A percentile compares a stretch with the other conserved stretches of the same genome.
Evolutionary conservation across 2,329 filamentous ascomycete species (phyloP).

Genomic region (Colletotrichum cordylinicola): DNA sequence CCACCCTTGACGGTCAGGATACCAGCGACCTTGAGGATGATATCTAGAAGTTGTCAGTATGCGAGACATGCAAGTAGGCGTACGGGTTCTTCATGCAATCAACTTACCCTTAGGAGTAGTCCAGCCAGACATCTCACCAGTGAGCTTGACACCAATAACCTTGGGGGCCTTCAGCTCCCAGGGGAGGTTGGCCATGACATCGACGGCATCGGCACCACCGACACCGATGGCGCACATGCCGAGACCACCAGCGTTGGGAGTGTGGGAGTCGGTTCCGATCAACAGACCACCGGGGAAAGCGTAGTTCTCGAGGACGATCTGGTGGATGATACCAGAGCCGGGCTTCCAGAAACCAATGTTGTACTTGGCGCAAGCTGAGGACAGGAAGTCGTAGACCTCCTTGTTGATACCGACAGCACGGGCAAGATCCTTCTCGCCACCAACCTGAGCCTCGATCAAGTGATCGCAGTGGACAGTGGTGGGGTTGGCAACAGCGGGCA

Average conservation of each 20-base stretch:
- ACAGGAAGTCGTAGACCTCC: slow-evolving; percentile 98
- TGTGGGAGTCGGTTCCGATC: slow-evolving; percentile 98
- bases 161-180: slow-evolving; percentile 99
- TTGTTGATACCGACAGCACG: slow-evolving; percentile 95
- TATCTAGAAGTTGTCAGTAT: slow-evolving; percentile 59
- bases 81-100: background rate
- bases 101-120: slow-evolving; percentile 84
- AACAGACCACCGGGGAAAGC: slow-evolving; percentile 98
- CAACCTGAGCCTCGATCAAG: slow-evolving; percentile 96
- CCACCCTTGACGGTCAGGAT: slow-evolving; percentile 98
- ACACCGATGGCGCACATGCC: slow-evolving; percentile 96
- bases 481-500: slow-evolving; percentile 93
- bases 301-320: slow-evolving; percentile 98
- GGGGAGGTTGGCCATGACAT: slow-evolving; percentile 96
- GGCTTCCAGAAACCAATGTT: slow-evolving; percentile 99
- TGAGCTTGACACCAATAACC: slow-evolving; percentile 94
- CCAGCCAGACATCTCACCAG: slow-evolving; percentile 89
- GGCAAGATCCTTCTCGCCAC: slow-evolving; percentile 91
- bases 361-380: slow-evolving; percentile 95
- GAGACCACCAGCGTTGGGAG: slow-evolving; percentile 94
- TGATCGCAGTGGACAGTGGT: slow-evolving; percentile 98
- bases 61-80: background rate
- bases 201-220: slow-evolving; percentile 96
- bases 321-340: slow-evolving; percentile 98
- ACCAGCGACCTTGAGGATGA: slow-evolving; percentile 96